Base-by-base conservation (phyloP, 305 asterid species). In the Coffea humblotiana region DNA sequence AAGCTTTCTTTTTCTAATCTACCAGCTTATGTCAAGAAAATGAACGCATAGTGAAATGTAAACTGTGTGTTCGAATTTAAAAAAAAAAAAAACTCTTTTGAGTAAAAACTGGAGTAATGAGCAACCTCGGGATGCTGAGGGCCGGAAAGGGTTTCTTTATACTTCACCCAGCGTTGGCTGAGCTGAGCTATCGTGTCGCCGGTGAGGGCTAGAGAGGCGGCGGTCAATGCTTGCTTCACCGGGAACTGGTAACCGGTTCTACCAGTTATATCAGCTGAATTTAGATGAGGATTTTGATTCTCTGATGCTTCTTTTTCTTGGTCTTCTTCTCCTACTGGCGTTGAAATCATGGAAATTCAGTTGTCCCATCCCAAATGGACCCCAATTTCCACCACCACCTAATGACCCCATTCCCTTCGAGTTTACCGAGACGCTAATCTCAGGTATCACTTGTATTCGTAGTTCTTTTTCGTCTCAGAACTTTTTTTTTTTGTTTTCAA, bases 181-280 rank as follows among this genome's bases (percentile, higher is more conserved):
- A 92, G 85, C 88, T 92, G 97, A 72, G 97, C 96, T 35, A 90
- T 82, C 87, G 97, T 88, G 89, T 92, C 97, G 40, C 97, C 97
- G 75, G 93, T 85, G 78, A 92, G 85, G 79, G 90, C 87, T 52
- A 92, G 90, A 40, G 90, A 79, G 75, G 93, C 88, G 83, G 93
- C 88, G 71, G 92, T 88, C 75, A 82, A 74, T 49, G 97, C 94
- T 86, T 92, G 97, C 87, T 91, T 90, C 76, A 88, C 65, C 40
- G 96, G 97, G 58, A 92, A 89, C 43, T 77, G 82, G 85, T 66
- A 83, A 71, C 83, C 89, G 79, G 71, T 78, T 82, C 88, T 90
- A 68, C 83, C 84, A 77, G 77, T 82, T 79, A 83, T 72, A 47
- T 85, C 88, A 7, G 72, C 81, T 14, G 92, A 86, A 80, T 82